Evolutionary conservation across 2,329 filamentous ascomycete species (phyloP), one percentile per base, ranked within the genome.

Genomic region (Colletotrichum lini): DNA sequence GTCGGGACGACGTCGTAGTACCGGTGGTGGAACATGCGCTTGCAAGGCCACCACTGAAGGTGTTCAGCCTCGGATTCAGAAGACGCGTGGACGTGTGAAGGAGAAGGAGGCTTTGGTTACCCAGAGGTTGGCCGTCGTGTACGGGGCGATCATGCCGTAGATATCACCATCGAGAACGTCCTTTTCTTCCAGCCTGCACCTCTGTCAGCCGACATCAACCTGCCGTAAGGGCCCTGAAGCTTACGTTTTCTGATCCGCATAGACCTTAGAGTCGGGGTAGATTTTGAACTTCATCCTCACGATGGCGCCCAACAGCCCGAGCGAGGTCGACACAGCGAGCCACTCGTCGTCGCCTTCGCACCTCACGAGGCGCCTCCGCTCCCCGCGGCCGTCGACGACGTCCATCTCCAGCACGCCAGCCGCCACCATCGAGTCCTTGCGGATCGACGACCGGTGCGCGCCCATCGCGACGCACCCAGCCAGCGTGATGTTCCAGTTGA

Each of bases 401-500:
- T 87, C 85, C 74, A 88, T 74, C 8, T 83, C 82, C 54, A 85
- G 73, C 10, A 85, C 85, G 6, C 85, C 86, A 0, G 85, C 84
- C 4, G 85, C 84, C 3, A 88, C 86, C 77, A 85, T 86, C 5
- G 85, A 84, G 38, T 85, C 81, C 73, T 87, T 84, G 15, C 84
- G 78, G 18, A 87, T 79, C 18, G 84, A 84, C 0, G 82, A 84
- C 16, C 86, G 81, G 73, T 88, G 86, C 3, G 85, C 86, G 1
- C 86, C 86, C 86, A 88, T 88, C 4, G 86, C 86, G 4, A 87
- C 82, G 49, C 83, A 83, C 16, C 85, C 86, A 0, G 84, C 85
- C 45, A 87, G 79, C 6, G 83, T 86, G 65, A 87, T 87, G 72
- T 87, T 87, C 86, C 86, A 88, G 75, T 87, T 88, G 5, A 87